A percentile compares a stretch with the other conserved stretches of the same genome.
Conservation (phyloP, 805 yeast species). For the Starmera quercuum region DNA sequence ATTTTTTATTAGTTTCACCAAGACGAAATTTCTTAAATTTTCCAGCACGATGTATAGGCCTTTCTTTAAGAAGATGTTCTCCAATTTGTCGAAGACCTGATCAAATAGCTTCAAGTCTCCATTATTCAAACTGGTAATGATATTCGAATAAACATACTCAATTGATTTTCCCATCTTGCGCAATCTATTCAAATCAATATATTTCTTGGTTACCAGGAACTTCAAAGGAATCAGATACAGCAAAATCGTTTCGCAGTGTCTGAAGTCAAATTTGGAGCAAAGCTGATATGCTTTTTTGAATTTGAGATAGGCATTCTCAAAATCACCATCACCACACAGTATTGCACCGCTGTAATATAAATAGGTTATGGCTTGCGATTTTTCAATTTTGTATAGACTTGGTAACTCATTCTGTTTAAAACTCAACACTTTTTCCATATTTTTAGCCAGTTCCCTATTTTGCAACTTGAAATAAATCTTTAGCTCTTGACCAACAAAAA, state of each 20-base stretch:
- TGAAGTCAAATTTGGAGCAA: slow-evolving; percentile 6
- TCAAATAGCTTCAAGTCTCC: slow-evolving; percentile 58
- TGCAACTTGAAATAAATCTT: slow-evolving; percentile 59
- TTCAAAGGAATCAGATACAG: slow-evolving; percentile 57
- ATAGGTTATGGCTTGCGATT: slow-evolving; percentile 50
- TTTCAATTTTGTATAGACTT: slow-evolving; percentile 31
- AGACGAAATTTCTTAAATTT: slow-evolving; percentile 41
- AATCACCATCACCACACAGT: slow-evolving; percentile 58
- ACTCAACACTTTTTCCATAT: slow-evolving; percentile 61
- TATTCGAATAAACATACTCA: slow-evolving; percentile 32
- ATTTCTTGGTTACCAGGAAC: slow-evolving; percentile 37
- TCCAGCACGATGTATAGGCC: slow-evolving; percentile 56
- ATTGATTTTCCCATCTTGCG: slow-evolving; percentile 33
- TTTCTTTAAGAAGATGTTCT: slow-evolving; percentile 43
- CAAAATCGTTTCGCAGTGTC: slow-evolving; percentile 35
- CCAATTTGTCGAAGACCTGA: slow-evolving; percentile 32
- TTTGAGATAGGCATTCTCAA: slow-evolving; percentile 39
- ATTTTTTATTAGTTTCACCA: slow-evolving; percentile 41
- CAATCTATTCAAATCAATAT: slow-evolving; percentile 39
- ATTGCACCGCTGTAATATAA: slow-evolving; percentile 64
- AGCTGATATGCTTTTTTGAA: slow-evolving; percentile 38
- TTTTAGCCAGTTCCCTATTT: slow-evolving; percentile 66
- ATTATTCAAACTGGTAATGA: slow-evolving; percentile 21
- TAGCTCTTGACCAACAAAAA: slow-evolving; percentile 62
- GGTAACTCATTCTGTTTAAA: slow-evolving; percentile 51